A percentile compares a stretch with the other conserved stretches of the same genome.
phyloP scores from a whole-genome alignment of 208 protist species.

The Crithidia expoeki region DNA sequence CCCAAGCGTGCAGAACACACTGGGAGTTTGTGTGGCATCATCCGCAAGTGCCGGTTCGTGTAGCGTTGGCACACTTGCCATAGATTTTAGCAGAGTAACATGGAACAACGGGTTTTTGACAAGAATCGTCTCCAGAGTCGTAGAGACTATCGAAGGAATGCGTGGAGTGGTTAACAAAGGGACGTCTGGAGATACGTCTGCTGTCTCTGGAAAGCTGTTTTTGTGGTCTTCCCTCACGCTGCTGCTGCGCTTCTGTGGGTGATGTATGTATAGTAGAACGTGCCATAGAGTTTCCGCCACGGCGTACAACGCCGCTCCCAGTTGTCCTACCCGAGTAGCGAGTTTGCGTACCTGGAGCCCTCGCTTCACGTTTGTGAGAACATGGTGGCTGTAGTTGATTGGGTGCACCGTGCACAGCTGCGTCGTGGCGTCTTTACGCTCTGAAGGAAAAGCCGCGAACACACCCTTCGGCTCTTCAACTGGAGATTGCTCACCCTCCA shows the following conservation, averaged over 20 bases:
- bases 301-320: slow-evolving; percentile 15
- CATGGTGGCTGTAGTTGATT: slow-evolving; percentile 41
- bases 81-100: not conserved
- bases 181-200: not conserved
- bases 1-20: not conserved
- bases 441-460: not conserved
- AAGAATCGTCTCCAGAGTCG: not conserved
- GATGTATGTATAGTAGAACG: slow-evolving; percentile 6
- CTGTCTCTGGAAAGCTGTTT: no score
- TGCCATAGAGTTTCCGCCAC: slow-evolving; percentile 24
- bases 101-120: not conserved
- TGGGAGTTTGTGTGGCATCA: slow-evolving; percentile 4
- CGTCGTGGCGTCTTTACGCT: slow-evolving; percentile 21
- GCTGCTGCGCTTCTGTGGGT: not conserved
- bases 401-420: slow-evolving; percentile 48
- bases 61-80: not conserved
- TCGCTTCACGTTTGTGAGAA: slow-evolving; percentile 32
- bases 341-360: slow-evolving; percentile 13
- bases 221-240: not conserved
- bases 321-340: slow-evolving; percentile 17
- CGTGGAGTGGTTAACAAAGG: not conserved
- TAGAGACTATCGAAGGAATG: not conserved
- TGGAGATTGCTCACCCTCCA: no score
- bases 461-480: no score
- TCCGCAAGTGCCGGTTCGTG: no score